Percentiles rank a stretch among this genome's conserved stretches.
These are phyloP conservation scores for Populus simonii DNA, from an alignment of 345 rosid genomes.

Conservation along the genomic window DNA sequence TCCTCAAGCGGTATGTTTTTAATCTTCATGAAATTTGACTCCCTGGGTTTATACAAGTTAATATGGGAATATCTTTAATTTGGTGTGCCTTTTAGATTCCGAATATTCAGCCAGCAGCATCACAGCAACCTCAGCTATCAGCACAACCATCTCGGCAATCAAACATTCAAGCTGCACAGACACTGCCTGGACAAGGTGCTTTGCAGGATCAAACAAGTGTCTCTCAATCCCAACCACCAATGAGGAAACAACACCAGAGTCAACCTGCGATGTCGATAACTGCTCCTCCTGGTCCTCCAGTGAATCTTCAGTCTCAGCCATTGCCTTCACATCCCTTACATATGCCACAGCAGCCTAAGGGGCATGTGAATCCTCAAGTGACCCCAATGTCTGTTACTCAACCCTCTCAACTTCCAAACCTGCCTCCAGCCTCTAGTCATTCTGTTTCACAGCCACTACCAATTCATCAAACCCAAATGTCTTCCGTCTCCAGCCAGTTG, in stretches of 20 bases:
- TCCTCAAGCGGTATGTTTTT: constrained; percentile 66
- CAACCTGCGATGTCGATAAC: constrained; percentile 49
- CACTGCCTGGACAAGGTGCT: constrained; percentile 42
- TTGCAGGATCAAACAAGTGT: constrained; percentile 52
- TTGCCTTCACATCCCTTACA: constrained; percentile 52
- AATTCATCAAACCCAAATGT: constrained; percentile 60
- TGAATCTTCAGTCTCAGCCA: constrained; percentile 57
- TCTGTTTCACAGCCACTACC: constrained; percentile 51
- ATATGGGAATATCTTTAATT: constrained; percentile 4
- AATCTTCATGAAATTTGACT: constrained; percentile 9
- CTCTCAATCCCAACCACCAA: constrained; percentile 46
- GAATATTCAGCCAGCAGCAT: constrained; percentile 49
- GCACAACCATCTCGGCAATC: constrained; percentile 50
- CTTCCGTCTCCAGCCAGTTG: constrained; percentile 57
- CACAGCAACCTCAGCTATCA: constrained; percentile 59
- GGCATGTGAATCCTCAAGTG: constrained; percentile 48
- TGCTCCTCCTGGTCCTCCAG: constrained; percentile 44
- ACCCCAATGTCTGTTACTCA: constrained; percentile 50
- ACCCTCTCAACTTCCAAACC: constrained; percentile 51
- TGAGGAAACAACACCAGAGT: constrained; percentile 56
- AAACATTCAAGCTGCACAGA: constrained; percentile 44
- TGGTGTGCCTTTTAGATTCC: constrained; percentile 51
- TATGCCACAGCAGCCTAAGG: constrained; percentile 62
- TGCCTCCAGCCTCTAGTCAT: constrained; percentile 51
- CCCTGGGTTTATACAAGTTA: constrained; percentile 12